Base-by-base conservation (phyloP, 768 basidiomycete genomes). In the button mushroom (Agaricus bisporus) region DNA sequence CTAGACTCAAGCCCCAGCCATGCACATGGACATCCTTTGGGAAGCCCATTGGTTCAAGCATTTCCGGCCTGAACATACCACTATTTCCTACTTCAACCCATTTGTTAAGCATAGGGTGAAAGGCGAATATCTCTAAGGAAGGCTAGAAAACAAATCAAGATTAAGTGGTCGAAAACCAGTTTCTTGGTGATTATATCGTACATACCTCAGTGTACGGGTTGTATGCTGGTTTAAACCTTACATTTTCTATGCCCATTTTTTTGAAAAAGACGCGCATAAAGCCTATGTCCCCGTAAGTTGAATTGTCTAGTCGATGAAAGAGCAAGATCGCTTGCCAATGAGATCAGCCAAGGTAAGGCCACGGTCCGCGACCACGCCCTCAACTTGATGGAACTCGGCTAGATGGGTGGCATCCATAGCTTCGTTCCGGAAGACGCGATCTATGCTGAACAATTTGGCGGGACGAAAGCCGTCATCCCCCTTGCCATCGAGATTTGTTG, bases 371-470 rank as follows among this genome's bases (percentile, higher is more conserved):
- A 99, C 93, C 43, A 99, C 97, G 48, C 97, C 97, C 68, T 99
- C 97, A n/a, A 99, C 97, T 70, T 99, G 97, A 67, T 98, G 95
- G 77, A 99, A 99, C 70, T 99, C 97, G 4, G 97, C 97, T 58
- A 99, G 64, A 76, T 99, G 97, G 15, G 97, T 99, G 42, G 94
- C 94, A 68, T 99, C 97, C 80, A 91, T 91, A 0, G 97, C 91
- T 70, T 99, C 97, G 62, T 99, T 99, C 66, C 97, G 79, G 85
- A 98, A 99, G 18, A 99, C 97, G 42, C 97, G 79, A 68, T 99
- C 97, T 59, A 99, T 98, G 60, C 90, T 93, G 81, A 98, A 99
- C 58, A 97, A 66, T 63, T 98, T 97, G 36, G 91, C 91, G 5
- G 94, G 91, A 55, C 85, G 76, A 78, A 97, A 97, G 0, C 90